Base-by-base conservation (phyloP, 2,329 filamentous ascomycete genomes). In the Scedosporium minutisporum region DNA sequence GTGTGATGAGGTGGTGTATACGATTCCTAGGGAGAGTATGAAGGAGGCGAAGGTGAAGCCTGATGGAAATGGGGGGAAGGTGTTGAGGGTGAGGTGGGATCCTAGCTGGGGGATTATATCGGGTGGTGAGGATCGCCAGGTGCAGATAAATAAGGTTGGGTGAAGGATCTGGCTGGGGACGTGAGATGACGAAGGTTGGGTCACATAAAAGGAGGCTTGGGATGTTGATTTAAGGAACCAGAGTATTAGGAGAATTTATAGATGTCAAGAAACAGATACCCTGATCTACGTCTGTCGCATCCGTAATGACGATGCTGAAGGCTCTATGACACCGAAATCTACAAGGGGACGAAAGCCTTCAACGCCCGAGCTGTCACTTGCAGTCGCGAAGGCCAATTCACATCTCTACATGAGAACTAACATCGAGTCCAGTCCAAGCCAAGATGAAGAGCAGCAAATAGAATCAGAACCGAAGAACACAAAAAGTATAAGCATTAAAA, bases 41-140 rank as follows among this genome's bases (percentile, higher is more conserved):
- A 84, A 85, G 71, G 78, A 83, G 64, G 85, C 84, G 71, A 85
- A 86, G 70, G 84, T 83, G 70, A 81, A 81, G 16, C 80, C 87
- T 48, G 87, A 86, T 6, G 93, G 93, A 1, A 90, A 95, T 64
- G 92, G 92, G 25, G 85, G 88, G 65, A 97, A 97, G 82, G 91
- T 99, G 58, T 91, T 97, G 74, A 84, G 86, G 41, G 90, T 97
- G 4, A 83, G 81, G 64, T 99, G 95, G 95, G 90, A 97, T 74
- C 80, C 82, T 72, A 84, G 86, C 6, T 86, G 96, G 71, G 96
- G 95, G 1, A 93, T 99, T 72, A 89, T 97, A 55, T 96, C 90
- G 70, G 92, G 81, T 53, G 92, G 93, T 16, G 93, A 97, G 81
- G 95, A 99, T 72, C 96, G 95, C 78, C 87, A 85, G 78, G 87